A percentile compares a stretch with the other conserved stretches of the same genome.
phyloP scores from a whole-genome alignment of 192 early-diverging fungal genomes.

The Gryganskiella cystojenkinii region DNA sequence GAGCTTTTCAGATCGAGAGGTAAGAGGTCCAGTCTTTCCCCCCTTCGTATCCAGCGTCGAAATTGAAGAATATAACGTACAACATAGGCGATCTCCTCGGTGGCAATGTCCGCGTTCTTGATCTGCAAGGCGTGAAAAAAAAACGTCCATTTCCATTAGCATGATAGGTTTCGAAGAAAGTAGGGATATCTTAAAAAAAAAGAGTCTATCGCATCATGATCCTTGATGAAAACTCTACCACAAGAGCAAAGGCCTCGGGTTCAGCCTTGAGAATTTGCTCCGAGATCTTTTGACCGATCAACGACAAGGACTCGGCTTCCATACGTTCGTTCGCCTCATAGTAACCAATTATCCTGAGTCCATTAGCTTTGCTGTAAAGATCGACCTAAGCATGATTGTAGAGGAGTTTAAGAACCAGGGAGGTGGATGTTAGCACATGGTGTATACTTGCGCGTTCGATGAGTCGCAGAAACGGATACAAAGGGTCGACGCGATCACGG shows the following conservation, averaged over 20 bases:
- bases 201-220: not conserved
- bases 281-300: slow-evolving; percentile 62
- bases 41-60: too few relatives aligned
- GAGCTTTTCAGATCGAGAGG: too few relatives aligned
- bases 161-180: too few relatives aligned
- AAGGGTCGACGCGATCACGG: too few relatives aligned
- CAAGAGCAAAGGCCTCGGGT: slow-evolving; percentile 61
- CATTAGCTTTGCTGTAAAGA: slow-evolving; percentile 59
- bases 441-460: too few relatives aligned
- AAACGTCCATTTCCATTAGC: not conserved
- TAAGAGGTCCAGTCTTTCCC: too few relatives aligned
- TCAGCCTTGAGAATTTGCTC: slow-evolving; percentile 57
- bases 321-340: slow-evolving; percentile 69
- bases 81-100: slow-evolving; percentile 27
- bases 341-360: slow-evolving; percentile 67
- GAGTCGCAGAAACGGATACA: too few relatives aligned
- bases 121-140: slow-evolving; percentile 22
- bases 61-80: too few relatives aligned
- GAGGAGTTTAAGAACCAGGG: too few relatives aligned
- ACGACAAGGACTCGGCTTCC: slow-evolving; percentile 56
- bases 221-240: slow-evolving; percentile 55
- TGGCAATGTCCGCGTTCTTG: slow-evolving; percentile 35
- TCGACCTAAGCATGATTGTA: slow-evolving; percentile 67
- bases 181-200: too few relatives aligned
- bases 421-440: too few relatives aligned